Evolutionary conservation across 192 early-diverging fungal genomes (phyloP).

Genomic region (Backusella mclennaniae): DNA sequence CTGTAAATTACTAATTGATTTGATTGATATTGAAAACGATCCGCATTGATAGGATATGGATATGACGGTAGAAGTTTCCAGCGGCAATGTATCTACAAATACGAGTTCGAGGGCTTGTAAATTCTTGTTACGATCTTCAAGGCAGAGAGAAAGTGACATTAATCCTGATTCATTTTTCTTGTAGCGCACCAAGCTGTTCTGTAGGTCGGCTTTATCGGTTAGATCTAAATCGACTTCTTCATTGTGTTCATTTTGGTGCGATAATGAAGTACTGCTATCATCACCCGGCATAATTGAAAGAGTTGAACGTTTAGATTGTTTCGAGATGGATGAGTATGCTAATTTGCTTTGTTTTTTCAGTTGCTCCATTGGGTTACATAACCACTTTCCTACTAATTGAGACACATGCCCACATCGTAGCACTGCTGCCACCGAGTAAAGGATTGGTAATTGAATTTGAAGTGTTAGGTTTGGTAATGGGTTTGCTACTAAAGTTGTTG

Average conservation of each 20-base stretch:
- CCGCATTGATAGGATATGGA: neutral
- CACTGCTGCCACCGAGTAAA: neutral
- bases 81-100: neutral
- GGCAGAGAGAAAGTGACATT: neutral
- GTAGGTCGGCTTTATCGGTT: neutral
- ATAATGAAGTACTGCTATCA: neutral
- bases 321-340: neutral
- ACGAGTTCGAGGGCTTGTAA: neutral
- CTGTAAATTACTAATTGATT: neutral
- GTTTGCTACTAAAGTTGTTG: neutral
- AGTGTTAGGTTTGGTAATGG: neutral
- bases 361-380: conserved; percentile 9
- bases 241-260: neutral
- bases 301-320: neutral
- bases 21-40: neutral
- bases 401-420: neutral
- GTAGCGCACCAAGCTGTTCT: neutral
- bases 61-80: neutral
- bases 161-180: neutral
- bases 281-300: neutral
- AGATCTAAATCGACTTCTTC: neutral
- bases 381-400: neutral
- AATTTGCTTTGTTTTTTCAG: neutral
- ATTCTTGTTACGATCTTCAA: neutral
- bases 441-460: neutral